Percentiles rank a stretch among this genome's conserved stretches.
These are phyloP conservation scores for Linderniella brevidens DNA, from an alignment of 257 asterid genomes.

Conservation along the genomic window DNA sequence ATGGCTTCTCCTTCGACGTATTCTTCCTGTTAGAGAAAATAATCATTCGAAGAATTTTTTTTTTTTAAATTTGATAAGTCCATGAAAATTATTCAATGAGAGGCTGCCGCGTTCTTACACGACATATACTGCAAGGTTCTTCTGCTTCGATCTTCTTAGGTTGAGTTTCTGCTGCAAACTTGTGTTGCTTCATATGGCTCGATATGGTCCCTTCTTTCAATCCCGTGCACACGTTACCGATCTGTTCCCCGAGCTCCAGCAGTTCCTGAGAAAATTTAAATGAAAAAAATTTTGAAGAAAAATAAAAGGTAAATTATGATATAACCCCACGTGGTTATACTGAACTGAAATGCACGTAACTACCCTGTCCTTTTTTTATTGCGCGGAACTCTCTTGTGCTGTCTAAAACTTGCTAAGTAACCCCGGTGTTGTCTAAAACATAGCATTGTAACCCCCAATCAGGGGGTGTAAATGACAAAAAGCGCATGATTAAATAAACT, in stretches of 20 bases:
- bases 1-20: neutral
- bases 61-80: neutral
- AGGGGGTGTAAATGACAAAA: too few relatives aligned
- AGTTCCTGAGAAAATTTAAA: neutral
- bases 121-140: constrained; percentile 5
- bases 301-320: too few relatives aligned
- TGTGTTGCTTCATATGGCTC: neutral
- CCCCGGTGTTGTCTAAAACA: too few relatives aligned
- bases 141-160: neutral
- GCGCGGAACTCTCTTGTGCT: too few relatives aligned
- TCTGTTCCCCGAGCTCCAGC: constrained; percentile 1
- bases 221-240: constrained; percentile 4
- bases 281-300: neutral
- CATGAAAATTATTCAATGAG: neutral
- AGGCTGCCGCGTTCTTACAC: neutral
- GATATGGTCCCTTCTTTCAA: neutral
- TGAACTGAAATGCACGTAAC: too few relatives aligned
- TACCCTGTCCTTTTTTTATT: too few relatives aligned
- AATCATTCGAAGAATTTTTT: neutral
- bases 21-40: constrained; percentile 1
- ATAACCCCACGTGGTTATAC: too few relatives aligned
- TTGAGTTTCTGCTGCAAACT: neutral
- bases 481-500: too few relatives aligned
- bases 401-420: too few relatives aligned
- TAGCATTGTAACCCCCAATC: too few relatives aligned